These are phyloP conservation scores for Juglanconis sp. DNA, from an alignment of 2,329 filamentous ascomycete genomes.

Conservation along the genomic window DNA sequence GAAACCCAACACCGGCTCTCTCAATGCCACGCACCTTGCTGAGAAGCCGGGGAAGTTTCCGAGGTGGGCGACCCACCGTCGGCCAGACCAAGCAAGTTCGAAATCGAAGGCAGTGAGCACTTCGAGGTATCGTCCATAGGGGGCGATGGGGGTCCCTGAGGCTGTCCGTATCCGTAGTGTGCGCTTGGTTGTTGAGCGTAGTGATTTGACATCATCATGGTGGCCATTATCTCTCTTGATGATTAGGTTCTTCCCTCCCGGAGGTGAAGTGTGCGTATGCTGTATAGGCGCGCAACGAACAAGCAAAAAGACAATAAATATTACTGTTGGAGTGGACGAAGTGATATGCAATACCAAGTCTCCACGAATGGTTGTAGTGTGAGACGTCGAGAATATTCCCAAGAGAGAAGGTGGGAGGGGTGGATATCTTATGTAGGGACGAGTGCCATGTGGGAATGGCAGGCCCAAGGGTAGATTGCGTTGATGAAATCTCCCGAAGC, in stretches of 20 bases:
- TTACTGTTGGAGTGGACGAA: constrained; percentile 5
- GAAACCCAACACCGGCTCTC: too few species aligned
- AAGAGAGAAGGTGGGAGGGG: constrained; percentile 29
- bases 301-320: constrained; percentile 5
- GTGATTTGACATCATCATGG: constrained; percentile 39
- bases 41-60: constrained; percentile 50
- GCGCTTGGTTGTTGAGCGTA: constrained; percentile 45
- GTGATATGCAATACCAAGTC: constrained; percentile 1
- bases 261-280: constrained; percentile 19
- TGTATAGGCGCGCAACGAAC: background rate
- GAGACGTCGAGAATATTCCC: constrained; percentile 22
- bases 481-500: constrained; percentile 28
- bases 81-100: constrained; percentile 79
- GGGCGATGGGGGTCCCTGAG: constrained; percentile 68
- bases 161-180: constrained; percentile 49
- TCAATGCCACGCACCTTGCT: constrained; percentile 17
- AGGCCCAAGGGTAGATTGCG: constrained; percentile 25
- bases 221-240: constrained; percentile 37
- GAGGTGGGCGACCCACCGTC: constrained; percentile 63
- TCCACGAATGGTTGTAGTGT: constrained; percentile 23
- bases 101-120: constrained; percentile 90
- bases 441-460: constrained; percentile 18
- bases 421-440: constrained; percentile 42
- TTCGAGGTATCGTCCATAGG: constrained; percentile 71
- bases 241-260: constrained; percentile 14